Evolutionary conservation across 176 grass and related monocot genomes (phyloP), one percentile per base, ranked within the genome.

Genomic region (Luzula sylvatica): DNA sequence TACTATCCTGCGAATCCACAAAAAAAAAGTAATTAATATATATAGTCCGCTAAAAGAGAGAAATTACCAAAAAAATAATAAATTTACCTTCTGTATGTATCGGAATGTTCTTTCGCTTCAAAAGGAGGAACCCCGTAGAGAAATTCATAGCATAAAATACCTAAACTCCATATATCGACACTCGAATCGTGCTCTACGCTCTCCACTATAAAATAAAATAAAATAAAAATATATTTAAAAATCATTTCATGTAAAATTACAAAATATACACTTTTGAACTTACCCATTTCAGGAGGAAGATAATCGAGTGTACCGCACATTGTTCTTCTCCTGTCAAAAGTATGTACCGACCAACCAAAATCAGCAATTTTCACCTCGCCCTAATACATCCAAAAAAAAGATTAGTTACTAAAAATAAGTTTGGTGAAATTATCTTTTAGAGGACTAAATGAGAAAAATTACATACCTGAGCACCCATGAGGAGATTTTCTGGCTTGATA

Each of bases 231-330:
- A 35, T 35, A 35, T n/a, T n/a, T n/a, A n/a, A n/a, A n/a, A n/a
- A n/a, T n/a, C n/a, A n/a, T n/a, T n/a, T n/a, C n/a, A n/a, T n/a
- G n/a, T n/a, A 35, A 35, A 35, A 35, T 35, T 35, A 35, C 5
- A 35, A 35, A 35, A 35, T 35, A 35, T 35, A 35, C 9, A 1
- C 9, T 35, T 35, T 35, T 35, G 61, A 35, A 78, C 68, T 44
- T 87, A 98, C 93, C 93, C 93, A 98, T 98, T 87, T 98, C 86
- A 46, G 93, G 93, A 25, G 93, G 93, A 16, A 98, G 72, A 3
- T 98, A 98, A 68, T 98, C 93, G 18, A 98, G 57, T 1, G 93
- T 98, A 9, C 93, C 93, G 8, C 93, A 98, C 86, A 98, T 98
- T 4, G 93, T 92, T 54, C 56, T 42, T 15, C 93, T 98, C 15